Evolutionary conservation across 2,329 filamentous ascomycete genomes (phyloP), one percentile per base, ranked within the genome.

Genomic region (Zymoseptoria brevis): DNA sequence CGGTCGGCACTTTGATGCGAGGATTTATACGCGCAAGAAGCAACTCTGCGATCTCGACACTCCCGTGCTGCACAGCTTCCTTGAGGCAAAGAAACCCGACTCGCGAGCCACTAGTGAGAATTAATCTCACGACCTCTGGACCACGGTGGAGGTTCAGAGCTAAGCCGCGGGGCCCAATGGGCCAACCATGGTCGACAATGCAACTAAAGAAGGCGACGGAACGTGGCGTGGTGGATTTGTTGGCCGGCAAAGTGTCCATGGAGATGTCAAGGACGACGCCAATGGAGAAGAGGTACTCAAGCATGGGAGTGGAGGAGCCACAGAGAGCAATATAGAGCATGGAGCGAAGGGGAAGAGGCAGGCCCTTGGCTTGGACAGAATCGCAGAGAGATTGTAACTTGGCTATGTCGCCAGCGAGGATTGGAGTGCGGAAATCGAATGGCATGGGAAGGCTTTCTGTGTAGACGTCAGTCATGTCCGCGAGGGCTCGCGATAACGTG

Each of bases 41-140:
- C 13, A 58, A 35, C 8, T 54, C 57, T 24, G 59, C 45, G 16
- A 62, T 50, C 52, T 54, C 52, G n/a, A 57, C 55, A 56, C 60
- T 55, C 2, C 60, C 60, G 11, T 53, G 48, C 35, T 55, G 30
- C 2, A 59, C 50, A 19, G 57, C 60, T 24, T 55, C 51, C 24
- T 55, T 59, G 29, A 62, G 52, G 53, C 60, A 62, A n/a, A 58
- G 57, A 19, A 60, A 58, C 1, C 53, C 55, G 8, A 60, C 57
- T 16, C 35, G 55, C 19, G 45, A 45, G 19, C 57, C 55, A 52
- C 54, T 30, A 21, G 56, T 35, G 30, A 62, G 52, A 53, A 62
- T 55, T 9, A 62, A 55, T 53, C 56, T 48, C 16, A 62, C 55
- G n/a, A 57, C 57, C 41, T 60, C 57, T n/a, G 35, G 53, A 22